A percentile compares a stretch with the other conserved stretches of the same genome.
Conservation (phyloP, 2,329 filamentous ascomycete species). For the Aspergillus spinulosporus region DNA sequence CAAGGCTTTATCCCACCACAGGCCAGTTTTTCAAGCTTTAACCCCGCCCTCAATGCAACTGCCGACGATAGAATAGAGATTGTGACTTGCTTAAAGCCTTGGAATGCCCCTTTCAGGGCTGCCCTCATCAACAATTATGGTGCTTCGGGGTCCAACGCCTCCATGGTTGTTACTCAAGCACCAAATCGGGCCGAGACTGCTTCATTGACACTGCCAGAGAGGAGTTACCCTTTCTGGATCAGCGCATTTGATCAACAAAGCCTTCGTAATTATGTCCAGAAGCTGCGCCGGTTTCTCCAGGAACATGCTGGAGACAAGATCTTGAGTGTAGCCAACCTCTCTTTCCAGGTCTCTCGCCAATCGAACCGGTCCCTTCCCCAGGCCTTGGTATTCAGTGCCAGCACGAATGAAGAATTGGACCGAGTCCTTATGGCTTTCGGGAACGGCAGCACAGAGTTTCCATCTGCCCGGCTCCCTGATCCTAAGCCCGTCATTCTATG, state of each 20-base stretch:
- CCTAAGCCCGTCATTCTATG: conserved; percentile 8
- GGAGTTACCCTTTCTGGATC: background rate
- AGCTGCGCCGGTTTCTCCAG: background rate
- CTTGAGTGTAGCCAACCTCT: background rate
- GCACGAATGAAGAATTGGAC: background rate
- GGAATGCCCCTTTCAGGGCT: background rate
- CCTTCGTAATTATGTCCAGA: background rate
- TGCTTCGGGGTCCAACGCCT: background rate
- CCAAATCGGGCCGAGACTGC: no score
- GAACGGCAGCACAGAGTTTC: background rate
- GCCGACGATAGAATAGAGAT: background rate
- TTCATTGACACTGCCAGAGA: no score
- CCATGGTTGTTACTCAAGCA: background rate
- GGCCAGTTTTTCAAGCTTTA: background rate
- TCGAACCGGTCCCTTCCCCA: conserved; percentile 3
- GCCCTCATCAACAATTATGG: background rate
- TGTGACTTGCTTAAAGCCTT: background rate
- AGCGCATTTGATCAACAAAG: background rate
- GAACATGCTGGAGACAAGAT: background rate
- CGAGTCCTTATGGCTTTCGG: background rate
- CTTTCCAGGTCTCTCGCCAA: background rate
- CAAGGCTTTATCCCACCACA: no score
- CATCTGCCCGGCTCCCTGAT: no score
- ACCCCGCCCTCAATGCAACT: background rate
- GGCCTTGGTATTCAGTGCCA: background rate